These are phyloP conservation scores for Elsinoe fawcettii DNA, from an alignment of 2,329 filamentous ascomycete genomes.

Conservation along the genomic window DNA sequence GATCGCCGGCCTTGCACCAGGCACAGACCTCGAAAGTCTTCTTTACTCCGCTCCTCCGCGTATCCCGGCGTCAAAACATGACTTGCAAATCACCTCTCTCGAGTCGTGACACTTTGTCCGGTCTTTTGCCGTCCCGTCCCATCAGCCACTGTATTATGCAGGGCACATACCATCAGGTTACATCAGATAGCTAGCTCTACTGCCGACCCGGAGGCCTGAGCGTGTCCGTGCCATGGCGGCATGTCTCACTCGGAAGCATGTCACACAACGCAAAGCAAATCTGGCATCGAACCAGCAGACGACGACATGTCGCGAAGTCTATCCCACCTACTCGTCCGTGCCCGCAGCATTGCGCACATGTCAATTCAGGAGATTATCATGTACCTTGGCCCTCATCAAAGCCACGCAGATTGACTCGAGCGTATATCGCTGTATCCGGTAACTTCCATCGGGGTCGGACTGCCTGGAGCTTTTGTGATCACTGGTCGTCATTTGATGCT, in stretches of 20 bases:
- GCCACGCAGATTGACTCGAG: constrained; percentile 1
- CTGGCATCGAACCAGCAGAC: background rate
- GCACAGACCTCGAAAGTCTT: background rate
- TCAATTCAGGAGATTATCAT: background rate
- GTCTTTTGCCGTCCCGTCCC: background rate
- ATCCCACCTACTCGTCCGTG: background rate
- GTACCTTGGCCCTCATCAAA: background rate
- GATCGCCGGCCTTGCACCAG: background rate
- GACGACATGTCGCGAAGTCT: background rate
- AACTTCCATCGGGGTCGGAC: background rate
- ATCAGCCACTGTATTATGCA: background rate
- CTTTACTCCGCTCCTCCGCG: background rate
- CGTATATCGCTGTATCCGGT: background rate
- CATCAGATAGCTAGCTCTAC: background rate
- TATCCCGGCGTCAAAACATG: background rate
- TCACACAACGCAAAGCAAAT: background rate
- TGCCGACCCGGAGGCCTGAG: background rate
- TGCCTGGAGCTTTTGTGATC: background rate
- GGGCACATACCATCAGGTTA: background rate
- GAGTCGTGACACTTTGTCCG: constrained; percentile 1
- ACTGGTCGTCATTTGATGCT: constrained; percentile 33
- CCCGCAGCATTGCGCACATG: background rate
- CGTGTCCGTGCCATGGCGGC: background rate
- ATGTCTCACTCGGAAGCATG: background rate
- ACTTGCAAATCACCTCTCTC: background rate